Percentiles rank a stretch among this genome's conserved stretches.
phyloP scores from a whole-genome alignment of 2,329 filamentous ascomycete species.

The Lasiodiplodia hormozganensis region DNA sequence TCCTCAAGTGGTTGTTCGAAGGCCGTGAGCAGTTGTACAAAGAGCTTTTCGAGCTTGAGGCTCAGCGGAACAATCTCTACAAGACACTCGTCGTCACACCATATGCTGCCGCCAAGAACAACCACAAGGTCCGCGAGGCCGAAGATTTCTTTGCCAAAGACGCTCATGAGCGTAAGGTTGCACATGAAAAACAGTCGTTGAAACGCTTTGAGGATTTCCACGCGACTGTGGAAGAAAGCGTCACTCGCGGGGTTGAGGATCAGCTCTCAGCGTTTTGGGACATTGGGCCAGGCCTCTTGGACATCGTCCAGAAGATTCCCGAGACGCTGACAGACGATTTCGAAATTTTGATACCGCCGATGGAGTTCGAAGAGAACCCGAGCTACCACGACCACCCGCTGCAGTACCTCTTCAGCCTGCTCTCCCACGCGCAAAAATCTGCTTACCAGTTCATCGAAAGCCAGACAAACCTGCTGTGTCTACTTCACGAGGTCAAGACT shows the following conservation, averaged over 20 bases:
- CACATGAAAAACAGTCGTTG: conserved; percentile 74
- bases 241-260: conserved; percentile 84
- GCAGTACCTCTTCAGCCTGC: conserved; percentile 86
- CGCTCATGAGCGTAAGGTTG: conserved; percentile 71
- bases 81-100: conserved; percentile 82
- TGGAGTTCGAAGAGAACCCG: conserved; percentile 87
- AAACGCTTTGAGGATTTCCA: conserved; percentile 79
- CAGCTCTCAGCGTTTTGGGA: conserved; percentile 98
- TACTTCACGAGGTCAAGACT: conserved; percentile 89
- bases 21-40: conserved; percentile 86
- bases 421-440: conserved; percentile 88
- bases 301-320: conserved; percentile 82
- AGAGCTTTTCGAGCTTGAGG: conserved; percentile 82
- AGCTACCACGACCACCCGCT: conserved; percentile 80
- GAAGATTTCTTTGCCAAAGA: conserved; percentile 84
- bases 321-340: conserved; percentile 62
- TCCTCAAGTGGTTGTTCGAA: conserved; percentile 97
- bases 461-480: conserved; percentile 87
- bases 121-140: conserved; percentile 80
- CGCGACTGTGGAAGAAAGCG: conserved; percentile 80
- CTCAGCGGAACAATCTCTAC: conserved; percentile 86
- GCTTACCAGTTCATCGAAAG: conserved; percentile 97
- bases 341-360: conserved; percentile 75
- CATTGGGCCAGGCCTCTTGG: conserved; percentile 82
- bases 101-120: conserved; percentile 75